A percentile compares a stretch with the other conserved stretches of the same genome.
These are phyloP conservation scores for Cyberlindnera veronae DNA, from an alignment of 805 yeast genomes.

Conservation along the genomic window DNA sequence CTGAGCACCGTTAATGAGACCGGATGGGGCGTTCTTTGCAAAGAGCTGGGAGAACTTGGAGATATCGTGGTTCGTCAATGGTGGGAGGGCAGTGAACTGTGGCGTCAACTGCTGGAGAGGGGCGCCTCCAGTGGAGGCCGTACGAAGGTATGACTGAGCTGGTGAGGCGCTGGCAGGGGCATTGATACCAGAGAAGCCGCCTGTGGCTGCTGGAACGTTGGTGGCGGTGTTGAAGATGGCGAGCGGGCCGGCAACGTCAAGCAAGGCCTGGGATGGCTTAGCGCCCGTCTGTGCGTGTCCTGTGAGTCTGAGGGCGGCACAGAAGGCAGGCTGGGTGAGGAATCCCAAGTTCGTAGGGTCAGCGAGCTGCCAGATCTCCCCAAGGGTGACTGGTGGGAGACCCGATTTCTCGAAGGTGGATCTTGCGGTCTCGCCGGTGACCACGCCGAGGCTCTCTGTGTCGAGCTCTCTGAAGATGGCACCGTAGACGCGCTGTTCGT, in stretches of 20 bases:
- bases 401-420: slow-evolving; percentile 83
- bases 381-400: slow-evolving; percentile 69
- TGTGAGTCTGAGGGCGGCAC: slow-evolving; percentile 82
- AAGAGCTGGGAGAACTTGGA: slow-evolving; percentile 68
- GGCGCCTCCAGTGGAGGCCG: slow-evolving; percentile 2
- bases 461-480: slow-evolving; percentile 77
- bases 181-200: slow-evolving; percentile 19
- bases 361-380: slow-evolving; percentile 94
- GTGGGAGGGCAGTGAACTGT: slow-evolving; percentile 39
- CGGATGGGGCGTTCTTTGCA: slow-evolving; percentile 58
- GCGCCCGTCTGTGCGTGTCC: slow-evolving; percentile 82
- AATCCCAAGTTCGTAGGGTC: slow-evolving; percentile 87
- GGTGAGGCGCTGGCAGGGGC: slow-evolving; percentile 22
- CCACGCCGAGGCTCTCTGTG: slow-evolving; percentile 70
- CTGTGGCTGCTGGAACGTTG: slow-evolving; percentile 8
- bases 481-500: slow-evolving; percentile 74
- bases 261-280: slow-evolving; percentile 49
- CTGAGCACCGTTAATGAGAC: slow-evolving; percentile 64
- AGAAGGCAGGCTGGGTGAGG: slow-evolving; percentile 74
- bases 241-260: slow-evolving; percentile 56
- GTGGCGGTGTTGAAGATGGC: slow-evolving; percentile 49
- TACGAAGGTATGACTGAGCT: slow-evolving; percentile 26
- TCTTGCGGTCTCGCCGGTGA: slow-evolving; percentile 86
- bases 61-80: slow-evolving; percentile 54
- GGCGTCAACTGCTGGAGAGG: slow-evolving; percentile 22